Percentiles rank a stretch among this genome's conserved stretches.
Conservation (phyloP, 805 yeast species). For the Saccharomyces eubayanus region DNA sequence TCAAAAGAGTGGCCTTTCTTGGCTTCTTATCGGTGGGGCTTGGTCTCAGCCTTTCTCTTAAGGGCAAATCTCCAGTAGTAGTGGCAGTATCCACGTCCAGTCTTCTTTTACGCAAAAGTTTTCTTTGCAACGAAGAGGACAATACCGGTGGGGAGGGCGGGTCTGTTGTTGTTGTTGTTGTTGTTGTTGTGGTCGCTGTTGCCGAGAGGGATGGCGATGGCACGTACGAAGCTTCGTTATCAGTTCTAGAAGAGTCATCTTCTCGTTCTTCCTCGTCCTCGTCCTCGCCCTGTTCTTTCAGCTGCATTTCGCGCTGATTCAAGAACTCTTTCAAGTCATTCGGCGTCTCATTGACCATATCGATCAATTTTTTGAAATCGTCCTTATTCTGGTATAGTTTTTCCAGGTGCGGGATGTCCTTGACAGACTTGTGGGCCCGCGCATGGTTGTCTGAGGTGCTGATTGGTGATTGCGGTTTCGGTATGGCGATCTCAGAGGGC, state of each 20-base stretch:
- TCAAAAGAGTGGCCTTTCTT: constrained; percentile 3
- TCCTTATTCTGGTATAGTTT: constrained; percentile 17
- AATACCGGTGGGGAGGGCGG: not conserved
- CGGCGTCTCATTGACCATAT: constrained; percentile 25
- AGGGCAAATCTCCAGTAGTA: not conserved
- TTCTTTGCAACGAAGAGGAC: not conserved
- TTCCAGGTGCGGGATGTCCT: constrained; percentile 17
- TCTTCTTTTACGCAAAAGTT: not conserved
- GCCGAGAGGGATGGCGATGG: not conserved
- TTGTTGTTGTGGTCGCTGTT: not conserved
- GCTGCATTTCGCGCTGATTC: constrained; percentile 10
- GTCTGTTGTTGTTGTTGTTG: not conserved
- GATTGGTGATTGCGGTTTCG: constrained; percentile 2
- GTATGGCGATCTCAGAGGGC: constrained; percentile 24
- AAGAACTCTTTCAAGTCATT: constrained; percentile 22
- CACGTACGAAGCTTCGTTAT: constrained; percentile 1
- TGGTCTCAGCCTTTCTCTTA: constrained; percentile 15
- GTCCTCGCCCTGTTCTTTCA: constrained; percentile 5
- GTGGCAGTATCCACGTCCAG: not conserved
- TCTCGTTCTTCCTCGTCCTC: constrained; percentile 2
- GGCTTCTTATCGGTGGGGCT: constrained; percentile 24
- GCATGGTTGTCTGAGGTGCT: not conserved
- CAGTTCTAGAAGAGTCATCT: constrained; percentile 2
- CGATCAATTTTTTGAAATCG: constrained; percentile 23
- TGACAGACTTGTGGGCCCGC: not conserved